A percentile compares a stretch with the other conserved stretches of the same genome.
These are phyloP conservation scores for Casuarina glauca DNA, from an alignment of 306 rosid genomes.

Conservation along the genomic window DNA sequence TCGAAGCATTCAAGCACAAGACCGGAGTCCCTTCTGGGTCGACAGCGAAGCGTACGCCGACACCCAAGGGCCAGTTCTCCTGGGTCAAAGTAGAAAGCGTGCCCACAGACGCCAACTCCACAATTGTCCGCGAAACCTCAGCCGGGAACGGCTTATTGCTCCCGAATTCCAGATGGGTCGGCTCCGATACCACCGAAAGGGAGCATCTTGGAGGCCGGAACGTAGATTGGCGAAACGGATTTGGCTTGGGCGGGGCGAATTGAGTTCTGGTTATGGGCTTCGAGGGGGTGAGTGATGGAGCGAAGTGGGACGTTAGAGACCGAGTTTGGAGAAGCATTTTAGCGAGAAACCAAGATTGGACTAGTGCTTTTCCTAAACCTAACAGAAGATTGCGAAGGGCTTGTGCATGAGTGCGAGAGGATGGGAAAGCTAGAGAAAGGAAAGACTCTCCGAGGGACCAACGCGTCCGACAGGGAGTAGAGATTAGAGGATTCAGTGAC, in stretches of 20 bases:
- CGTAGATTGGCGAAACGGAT: slow-evolving; percentile 28
- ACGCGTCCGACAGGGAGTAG: neutral
- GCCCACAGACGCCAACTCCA: slow-evolving; percentile 74
- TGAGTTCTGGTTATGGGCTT: slow-evolving; percentile 26
- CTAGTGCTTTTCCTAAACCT: neutral
- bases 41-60: slow-evolving; percentile 76
- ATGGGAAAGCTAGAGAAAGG: neutral
- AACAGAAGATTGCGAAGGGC: neutral
- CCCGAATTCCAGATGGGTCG: slow-evolving; percentile 46
- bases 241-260: slow-evolving; percentile 15
- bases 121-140: slow-evolving; percentile 81
- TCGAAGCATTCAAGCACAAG: slow-evolving; percentile 48
- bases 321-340: slow-evolving; percentile 64
- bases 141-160: slow-evolving; percentile 65
- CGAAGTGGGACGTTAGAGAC: slow-evolving; percentile 28
- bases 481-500: neutral
- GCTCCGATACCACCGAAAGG: slow-evolving; percentile 46
- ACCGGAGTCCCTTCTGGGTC: slow-evolving; percentile 75
- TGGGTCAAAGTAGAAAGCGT: slow-evolving; percentile 61
- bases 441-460: neutral
- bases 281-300: slow-evolving; percentile 35
- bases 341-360: neutral
- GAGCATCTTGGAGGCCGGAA: slow-evolving; percentile 49
- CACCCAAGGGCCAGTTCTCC: slow-evolving; percentile 73
- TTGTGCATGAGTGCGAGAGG: neutral